Evolutionary conservation across 2,329 filamentous ascomycete species (phyloP).

Genomic region (Aspergillus brasiliensis): DNA sequence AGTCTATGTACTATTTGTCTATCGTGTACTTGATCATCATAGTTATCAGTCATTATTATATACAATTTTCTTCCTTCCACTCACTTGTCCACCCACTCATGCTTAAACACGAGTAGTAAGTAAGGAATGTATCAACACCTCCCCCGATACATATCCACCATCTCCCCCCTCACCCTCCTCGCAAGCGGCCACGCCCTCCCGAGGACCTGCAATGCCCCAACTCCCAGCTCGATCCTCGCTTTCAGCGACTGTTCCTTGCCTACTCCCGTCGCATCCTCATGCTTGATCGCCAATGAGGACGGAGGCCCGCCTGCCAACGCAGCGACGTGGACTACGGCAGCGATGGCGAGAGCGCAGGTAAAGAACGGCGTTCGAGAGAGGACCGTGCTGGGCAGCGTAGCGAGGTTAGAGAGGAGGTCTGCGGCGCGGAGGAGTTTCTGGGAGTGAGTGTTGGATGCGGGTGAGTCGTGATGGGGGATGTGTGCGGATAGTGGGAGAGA

Average conservation of each 20-base stretch:
- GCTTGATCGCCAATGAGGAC: neutral
- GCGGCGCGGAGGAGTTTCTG: conserved; percentile 78
- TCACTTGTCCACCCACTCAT: too few species aligned
- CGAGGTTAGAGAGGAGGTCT: conserved; percentile 71
- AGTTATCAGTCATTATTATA: too few species aligned
- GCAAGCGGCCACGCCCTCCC: conserved; percentile 36
- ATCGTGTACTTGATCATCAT: too few species aligned
- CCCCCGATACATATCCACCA: conserved; percentile 26
- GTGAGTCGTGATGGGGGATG: conserved; percentile 1
- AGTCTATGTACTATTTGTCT: too few species aligned
- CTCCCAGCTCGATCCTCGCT: conserved; percentile 32
- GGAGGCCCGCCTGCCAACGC: conserved; percentile 48
- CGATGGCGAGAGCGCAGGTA: conserved; percentile 72
- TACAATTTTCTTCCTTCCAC: too few species aligned
- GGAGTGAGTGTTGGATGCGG: conserved; percentile 55
- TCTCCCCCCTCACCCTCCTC: conserved; percentile 28
- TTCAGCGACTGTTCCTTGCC: conserved; percentile 27
- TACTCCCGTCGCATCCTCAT: neutral
- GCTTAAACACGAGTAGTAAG: too few species aligned
- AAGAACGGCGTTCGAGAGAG: conserved; percentile 75
- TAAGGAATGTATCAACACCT: neutral
- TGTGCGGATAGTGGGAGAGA: neutral
- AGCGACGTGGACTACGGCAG: conserved; percentile 73
- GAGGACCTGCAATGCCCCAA: conserved; percentile 31
- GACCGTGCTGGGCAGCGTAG: conserved; percentile 56